Conservation (phyloP, 805 yeast genomes). For the Monosporozyma aquatica region DNA sequence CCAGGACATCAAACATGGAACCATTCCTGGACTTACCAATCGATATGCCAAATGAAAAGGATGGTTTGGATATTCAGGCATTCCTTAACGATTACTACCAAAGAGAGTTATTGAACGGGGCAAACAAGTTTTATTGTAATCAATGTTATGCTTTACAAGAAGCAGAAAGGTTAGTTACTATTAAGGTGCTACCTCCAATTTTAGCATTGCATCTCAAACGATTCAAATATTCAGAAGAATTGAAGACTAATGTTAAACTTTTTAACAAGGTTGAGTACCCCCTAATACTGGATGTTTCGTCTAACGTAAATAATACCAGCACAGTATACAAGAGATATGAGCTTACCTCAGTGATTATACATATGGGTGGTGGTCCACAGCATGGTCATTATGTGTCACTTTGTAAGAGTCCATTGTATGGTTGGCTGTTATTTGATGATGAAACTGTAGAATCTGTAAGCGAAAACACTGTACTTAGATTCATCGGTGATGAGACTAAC, state of each 20-base stretch:
- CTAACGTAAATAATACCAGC: constrained; percentile 32
- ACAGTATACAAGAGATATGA: constrained; percentile 56
- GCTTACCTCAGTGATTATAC: constrained; percentile 78
- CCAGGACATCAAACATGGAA: constrained; percentile 71
- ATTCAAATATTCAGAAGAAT: constrained; percentile 80
- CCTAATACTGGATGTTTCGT: constrained; percentile 52
- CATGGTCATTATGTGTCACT: constrained; percentile 93
- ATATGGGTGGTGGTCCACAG: constrained; percentile 95
- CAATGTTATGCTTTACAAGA: constrained; percentile 84
- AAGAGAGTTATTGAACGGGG: constrained; percentile 74
- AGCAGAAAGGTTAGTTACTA: constrained; percentile 81
- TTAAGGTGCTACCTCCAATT: constrained; percentile 67
- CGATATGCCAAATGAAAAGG: constrained; percentile 67
- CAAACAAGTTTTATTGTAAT: constrained; percentile 90
- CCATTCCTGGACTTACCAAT: constrained; percentile 78
- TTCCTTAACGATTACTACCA: constrained; percentile 47
- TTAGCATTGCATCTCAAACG: constrained; percentile 81
- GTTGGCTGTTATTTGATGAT: constrained; percentile 93
- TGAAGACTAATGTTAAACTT: constrained; percentile 73
- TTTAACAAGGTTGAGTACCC: constrained; percentile 83
- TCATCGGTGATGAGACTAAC: constrained; percentile 82
- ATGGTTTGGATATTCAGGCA: constrained; percentile 53
- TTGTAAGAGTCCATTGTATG: constrained; percentile 64
- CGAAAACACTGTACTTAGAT: constrained; percentile 71
- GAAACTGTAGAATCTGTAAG: constrained; percentile 87